phyloP scores from a whole-genome alignment of 768 basidiomycete species.

The Suillus variegatus region DNA sequence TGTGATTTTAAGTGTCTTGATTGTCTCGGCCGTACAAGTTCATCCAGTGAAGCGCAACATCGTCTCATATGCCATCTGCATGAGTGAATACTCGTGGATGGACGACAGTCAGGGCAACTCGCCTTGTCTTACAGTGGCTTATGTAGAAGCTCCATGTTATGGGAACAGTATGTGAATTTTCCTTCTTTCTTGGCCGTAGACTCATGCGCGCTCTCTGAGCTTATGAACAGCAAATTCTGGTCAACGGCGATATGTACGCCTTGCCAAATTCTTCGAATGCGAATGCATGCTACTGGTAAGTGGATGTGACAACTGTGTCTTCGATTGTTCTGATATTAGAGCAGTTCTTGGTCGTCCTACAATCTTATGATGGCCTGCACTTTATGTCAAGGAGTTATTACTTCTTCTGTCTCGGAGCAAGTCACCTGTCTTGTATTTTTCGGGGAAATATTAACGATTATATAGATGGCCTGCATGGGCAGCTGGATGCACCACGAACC shows the following conservation, averaged over 20 bases:
- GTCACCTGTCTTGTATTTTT: constrained; percentile 14
- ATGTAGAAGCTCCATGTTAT: constrained; percentile 29
- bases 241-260: constrained; percentile 16
- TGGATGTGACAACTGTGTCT: neutral
- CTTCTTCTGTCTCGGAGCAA: constrained; percentile 27
- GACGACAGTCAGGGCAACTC: constrained; percentile 14
- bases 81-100: constrained; percentile 26
- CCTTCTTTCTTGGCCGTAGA: neutral
- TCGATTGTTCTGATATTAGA: neutral
- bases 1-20: neutral
- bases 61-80: constrained; percentile 20
- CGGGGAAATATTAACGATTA: neutral
- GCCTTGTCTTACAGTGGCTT: constrained; percentile 29
- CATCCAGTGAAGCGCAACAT: constrained; percentile 15
- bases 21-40: constrained; percentile 6
- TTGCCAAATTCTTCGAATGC: constrained; percentile 24
- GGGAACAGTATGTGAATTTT: constrained; percentile 23
- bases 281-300: constrained; percentile 32
- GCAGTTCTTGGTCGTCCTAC: constrained; percentile 58
- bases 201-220: constrained; percentile 10
- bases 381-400: constrained; percentile 43
- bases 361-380: constrained; percentile 56
- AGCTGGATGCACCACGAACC: neutral
- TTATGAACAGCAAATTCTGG: constrained; percentile 27
- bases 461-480: constrained; percentile 24